Percentiles rank a stretch among this genome's conserved stretches.
Conservation (phyloP, 2,329 filamentous ascomycete genomes). For the Dendrostoma leiphaemia region DNA sequence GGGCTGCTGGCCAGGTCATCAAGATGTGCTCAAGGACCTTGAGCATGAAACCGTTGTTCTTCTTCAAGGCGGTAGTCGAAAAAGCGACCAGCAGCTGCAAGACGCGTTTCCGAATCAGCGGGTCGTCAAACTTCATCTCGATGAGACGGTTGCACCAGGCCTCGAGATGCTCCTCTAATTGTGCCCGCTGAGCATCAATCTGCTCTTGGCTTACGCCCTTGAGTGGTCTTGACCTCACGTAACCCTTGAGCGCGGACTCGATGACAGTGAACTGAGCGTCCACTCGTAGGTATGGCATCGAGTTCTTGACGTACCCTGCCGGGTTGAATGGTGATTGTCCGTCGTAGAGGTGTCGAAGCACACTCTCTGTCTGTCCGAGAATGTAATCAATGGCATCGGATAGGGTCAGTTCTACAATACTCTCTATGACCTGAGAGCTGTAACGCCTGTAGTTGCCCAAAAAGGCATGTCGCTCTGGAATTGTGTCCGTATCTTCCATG, state of each 20-base stretch:
- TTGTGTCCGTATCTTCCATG: slow-evolving; percentile 89
- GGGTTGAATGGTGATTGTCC: slow-evolving; percentile 64
- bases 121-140: slow-evolving; percentile 75
- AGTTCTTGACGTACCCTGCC: slow-evolving; percentile 64
- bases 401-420: slow-evolving; percentile 76
- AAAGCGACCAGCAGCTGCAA: slow-evolving; percentile 82
- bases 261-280: slow-evolving; percentile 90
- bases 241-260: slow-evolving; percentile 85
- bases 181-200: slow-evolving; percentile 47
- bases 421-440: slow-evolving; percentile 82
- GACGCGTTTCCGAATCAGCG: slow-evolving; percentile 76
- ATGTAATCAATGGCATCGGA: slow-evolving; percentile 87
- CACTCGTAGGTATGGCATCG: slow-evolving; percentile 70
- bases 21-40: slow-evolving; percentile 90
- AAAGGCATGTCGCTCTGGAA: slow-evolving; percentile 92
- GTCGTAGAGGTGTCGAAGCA: slow-evolving; percentile 74
- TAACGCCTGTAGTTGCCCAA: slow-evolving; percentile 94
- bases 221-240: slow-evolving; percentile 67
- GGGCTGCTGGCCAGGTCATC: slow-evolving; percentile 73
- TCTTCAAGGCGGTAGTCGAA: slow-evolving; percentile 76
- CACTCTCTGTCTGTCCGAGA: slow-evolving; percentile 71
- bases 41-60: slow-evolving; percentile 77
- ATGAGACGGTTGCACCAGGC: slow-evolving; percentile 72
- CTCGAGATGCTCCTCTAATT: slow-evolving; percentile 64
- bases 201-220: slow-evolving; percentile 11